Evolutionary conservation across 345 rosid genomes (phyloP), one percentile per base, ranked within the genome.

Genomic region (Eucalyptus albens): DNA sequence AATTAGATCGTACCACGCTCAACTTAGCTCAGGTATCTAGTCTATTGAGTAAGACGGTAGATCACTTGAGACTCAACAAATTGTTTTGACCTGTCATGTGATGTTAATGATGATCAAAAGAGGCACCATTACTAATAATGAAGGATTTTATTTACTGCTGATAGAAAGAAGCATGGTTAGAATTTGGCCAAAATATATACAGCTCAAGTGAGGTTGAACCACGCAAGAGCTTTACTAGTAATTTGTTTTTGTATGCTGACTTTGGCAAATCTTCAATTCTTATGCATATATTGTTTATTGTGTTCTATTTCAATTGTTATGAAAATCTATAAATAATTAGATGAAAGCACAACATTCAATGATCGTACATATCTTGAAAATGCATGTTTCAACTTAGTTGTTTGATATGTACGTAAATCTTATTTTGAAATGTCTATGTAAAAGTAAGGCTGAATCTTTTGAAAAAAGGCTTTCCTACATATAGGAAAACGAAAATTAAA

Each of bases 41-140:
- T 51, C 1, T 8, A 51, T 51, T 51, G 1, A 16, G 22, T 51
- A 0, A 51, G 22, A 51, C 0, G 1, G 22, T 17, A 7, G 55
- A 51, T 17, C 55, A 51, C 55, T 17, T 51, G 9, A 51, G 9
- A 51, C 4, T 51, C 22, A 51, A 51, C 9, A 51, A 51, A 0
- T 51, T 0, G 4, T 51, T 51, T 17, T 2, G 0, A 2, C 55
- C 2, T 51, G 1, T 17, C 40, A 31, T 15, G 9, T 15, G 2
- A 15, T 15, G 1, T n/a, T 67, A 29, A 59, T 59, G n/a, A 59
- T 50, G 55, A 0, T 50, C 21, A 50, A 16, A 50, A 50, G 7
- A 59, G 11, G 65, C 65, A 59, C 15, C 14, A 26, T 59, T 59
- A 26, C 60, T 56, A 13, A 62, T 62, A 29, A 62, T n/a, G 72